phyloP scores from a whole-genome alignment of 2,329 filamentous ascomycete species.

The Cytospora schulzeri region DNA sequence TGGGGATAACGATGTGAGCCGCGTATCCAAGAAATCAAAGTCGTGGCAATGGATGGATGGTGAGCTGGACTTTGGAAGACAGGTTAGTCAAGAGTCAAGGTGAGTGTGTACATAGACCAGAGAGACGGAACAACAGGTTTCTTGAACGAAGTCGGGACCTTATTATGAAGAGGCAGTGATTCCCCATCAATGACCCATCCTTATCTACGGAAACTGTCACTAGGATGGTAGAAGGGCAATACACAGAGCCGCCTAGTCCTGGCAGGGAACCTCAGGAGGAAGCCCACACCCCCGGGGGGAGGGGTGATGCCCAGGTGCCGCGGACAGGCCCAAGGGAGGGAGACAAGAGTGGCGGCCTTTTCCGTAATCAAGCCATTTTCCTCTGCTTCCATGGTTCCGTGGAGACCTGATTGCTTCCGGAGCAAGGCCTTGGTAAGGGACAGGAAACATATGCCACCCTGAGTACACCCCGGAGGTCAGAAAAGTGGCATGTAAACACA shows the following conservation, averaged over 20 bases:
- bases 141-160: neutral
- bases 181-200: neutral
- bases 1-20: neutral
- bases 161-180: neutral
- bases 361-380: conserved; percentile 5
- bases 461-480: neutral
- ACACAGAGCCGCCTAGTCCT: neutral
- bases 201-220: neutral
- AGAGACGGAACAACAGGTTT: neutral
- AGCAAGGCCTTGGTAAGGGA: neutral
- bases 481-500: neutral
- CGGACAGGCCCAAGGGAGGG: neutral
- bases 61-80: neutral
- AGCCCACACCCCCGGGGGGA: neutral
- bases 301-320: too few relatives aligned
- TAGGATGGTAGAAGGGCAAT: neutral
- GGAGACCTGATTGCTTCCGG: neutral
- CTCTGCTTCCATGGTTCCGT: conserved; percentile 2
- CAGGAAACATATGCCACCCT: too few relatives aligned
- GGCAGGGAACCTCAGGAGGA: neutral
- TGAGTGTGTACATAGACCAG: neutral
- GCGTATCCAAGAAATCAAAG: too few relatives aligned
- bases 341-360: neutral
- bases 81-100: neutral
- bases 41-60: neutral